Evolutionary conservation across 345 rosid genomes (phyloP), one percentile per base, ranked within the genome.

Genomic region (Syzygium oleosum): DNA sequence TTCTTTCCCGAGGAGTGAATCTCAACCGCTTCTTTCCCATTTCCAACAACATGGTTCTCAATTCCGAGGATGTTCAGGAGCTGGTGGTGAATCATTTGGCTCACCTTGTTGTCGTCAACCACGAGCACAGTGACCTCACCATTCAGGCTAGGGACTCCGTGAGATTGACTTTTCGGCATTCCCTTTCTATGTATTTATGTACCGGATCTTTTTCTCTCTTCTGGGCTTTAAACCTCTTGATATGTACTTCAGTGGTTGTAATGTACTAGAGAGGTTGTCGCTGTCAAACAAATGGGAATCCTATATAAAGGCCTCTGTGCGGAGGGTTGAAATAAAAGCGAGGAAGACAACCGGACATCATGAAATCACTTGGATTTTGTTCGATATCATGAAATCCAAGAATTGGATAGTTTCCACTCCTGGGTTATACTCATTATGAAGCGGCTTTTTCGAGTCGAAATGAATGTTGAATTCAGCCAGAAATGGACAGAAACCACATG

Each of bases 1-100:
- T 52, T 87, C 83, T 88, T 90, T 13, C 98, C 98, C 1, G 95
- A 91, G 43, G 84, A 90, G 85, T 94, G 94, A 46, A 91, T 89
- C 9, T 94, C 97, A 3, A 97, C 90, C 4, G 98, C 98, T 90
- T 96, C 96, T 87, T 95, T 91, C 15, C 98, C 99, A 38, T 96
- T 94, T 4, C 21, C 84, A 13, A 91, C 98, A 4, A 88, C 93
- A 49, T 92, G 91, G 85, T 90, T 93, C 86, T 91, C 80, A 2
- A 95, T 88, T 11, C 96, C 95, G 9, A 97, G 91, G 63, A 91
- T 91, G 53, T 92, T 83, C 85, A 95, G 53, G 5, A 96, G 90
- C 84, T 79, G 91, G 43, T 89, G 92, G 87, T 97, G 98, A 84
- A 95, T 89, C 31, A 27, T 91, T 88, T 90, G 94, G 84, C 86